A percentile compares a stretch with the other conserved stretches of the same genome.
Conservation (phyloP, 176 grass and related monocot species). For the Oryza glumipatula region DNA sequence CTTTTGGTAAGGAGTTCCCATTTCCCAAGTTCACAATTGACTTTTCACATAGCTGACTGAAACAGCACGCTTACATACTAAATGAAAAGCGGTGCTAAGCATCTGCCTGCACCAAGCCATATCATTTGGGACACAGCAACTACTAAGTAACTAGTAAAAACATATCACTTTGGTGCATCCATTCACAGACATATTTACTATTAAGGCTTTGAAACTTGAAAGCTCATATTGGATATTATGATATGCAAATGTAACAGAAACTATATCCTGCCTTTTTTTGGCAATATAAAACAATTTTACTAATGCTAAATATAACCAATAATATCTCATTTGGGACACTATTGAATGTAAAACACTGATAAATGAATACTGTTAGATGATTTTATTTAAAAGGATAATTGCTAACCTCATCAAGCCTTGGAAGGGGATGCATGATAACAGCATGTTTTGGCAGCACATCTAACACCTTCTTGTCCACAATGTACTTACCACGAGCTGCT, state of each 20-base stretch:
- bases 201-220: neutral
- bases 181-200: constrained; percentile 10
- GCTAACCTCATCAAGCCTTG: constrained; percentile 85
- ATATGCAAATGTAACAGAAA: neutral
- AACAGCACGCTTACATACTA: neutral
- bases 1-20: neutral
- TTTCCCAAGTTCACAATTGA: neutral
- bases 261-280: neutral
- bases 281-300: neutral
- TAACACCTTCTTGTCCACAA: constrained; percentile 82
- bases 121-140: constrained; percentile 14
- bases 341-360: neutral
- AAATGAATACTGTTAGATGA: neutral
- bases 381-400: constrained; percentile 27
- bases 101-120: constrained; percentile 2
- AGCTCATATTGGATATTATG: neutral
- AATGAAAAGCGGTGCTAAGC: neutral
- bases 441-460: constrained; percentile 81
- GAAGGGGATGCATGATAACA: constrained; percentile 95
- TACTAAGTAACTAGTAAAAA: neutral
- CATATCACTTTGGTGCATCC: neutral
- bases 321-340: neutral
- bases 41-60: neutral
- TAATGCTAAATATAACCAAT: neutral
- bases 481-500: constrained; percentile 88